Percentiles rank a stretch among this genome's conserved stretches.
These are phyloP conservation scores for Backusella australiensis DNA, from an alignment of 192 early-diverging fungal genomes.

Conservation along the genomic window DNA sequence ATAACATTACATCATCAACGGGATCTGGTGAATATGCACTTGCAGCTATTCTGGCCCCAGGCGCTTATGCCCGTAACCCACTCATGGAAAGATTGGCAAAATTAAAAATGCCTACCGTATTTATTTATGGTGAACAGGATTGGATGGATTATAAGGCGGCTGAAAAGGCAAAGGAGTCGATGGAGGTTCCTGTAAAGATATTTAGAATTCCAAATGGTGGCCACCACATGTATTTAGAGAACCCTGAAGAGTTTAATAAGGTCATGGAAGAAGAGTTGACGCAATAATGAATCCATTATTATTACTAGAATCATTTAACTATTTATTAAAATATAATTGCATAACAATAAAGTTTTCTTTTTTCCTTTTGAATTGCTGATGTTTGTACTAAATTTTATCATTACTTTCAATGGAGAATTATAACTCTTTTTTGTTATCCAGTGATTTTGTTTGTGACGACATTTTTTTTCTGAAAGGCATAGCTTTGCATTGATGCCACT, in stretches of 20 bases:
- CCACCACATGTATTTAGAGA: conserved; percentile 87
- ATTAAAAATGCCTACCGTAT: conserved; percentile 70
- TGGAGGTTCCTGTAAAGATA: conserved; percentile 47
- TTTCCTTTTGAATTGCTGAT: too few species aligned
- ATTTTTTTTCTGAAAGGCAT: too few species aligned
- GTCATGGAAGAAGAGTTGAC: conserved; percentile 41
- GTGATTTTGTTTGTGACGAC: too few species aligned
- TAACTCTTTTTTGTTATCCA: too few species aligned
- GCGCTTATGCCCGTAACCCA: conserved; percentile 78
- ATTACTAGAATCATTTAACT: too few species aligned
- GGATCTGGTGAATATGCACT: conserved; percentile 86
- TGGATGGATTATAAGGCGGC: conserved; percentile 89
- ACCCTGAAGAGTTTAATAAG: conserved; percentile 75
- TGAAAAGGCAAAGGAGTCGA: conserved; percentile 53
- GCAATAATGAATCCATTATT: too few species aligned
- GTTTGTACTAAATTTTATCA: too few species aligned
- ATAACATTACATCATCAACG: conserved; percentile 71
- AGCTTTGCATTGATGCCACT: too few species aligned
- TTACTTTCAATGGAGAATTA: too few species aligned
- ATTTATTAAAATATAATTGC: too few species aligned
- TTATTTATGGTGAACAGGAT: conserved; percentile 56
- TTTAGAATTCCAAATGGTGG: conserved; percentile 49
- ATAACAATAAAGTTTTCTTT: too few species aligned
- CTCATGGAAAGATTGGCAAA: conserved; percentile 61
- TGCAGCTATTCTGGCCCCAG: conserved; percentile 69